Conservation (phyloP, 768 basidiomycete species). For the Udeniomyces megalosporus region DNA sequence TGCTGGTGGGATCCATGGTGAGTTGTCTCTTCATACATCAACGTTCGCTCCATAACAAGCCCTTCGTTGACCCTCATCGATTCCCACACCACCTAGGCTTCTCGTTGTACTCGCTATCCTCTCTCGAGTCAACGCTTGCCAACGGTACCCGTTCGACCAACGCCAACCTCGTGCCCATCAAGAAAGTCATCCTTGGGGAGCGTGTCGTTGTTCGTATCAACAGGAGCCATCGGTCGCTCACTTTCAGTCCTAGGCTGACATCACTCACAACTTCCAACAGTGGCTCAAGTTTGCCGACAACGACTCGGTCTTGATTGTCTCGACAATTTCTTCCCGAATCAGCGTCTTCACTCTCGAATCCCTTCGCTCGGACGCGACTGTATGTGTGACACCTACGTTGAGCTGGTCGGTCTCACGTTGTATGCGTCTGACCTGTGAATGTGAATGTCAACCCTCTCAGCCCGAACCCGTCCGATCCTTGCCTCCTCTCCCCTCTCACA, state of each 20-base stretch:
- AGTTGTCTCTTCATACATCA: neutral
- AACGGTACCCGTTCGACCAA: neutral
- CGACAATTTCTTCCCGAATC: neutral
- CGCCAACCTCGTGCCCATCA: neutral
- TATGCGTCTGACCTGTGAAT: too few species aligned
- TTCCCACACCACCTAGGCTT: slow-evolving; percentile 18
- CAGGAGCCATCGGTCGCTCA: too few species aligned
- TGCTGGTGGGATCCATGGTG: neutral
- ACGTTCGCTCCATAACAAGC: neutral
- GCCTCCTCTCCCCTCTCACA: slow-evolving; percentile 7
- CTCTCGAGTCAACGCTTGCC: slow-evolving; percentile 5
- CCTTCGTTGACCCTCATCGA: neutral
- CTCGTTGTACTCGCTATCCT: slow-evolving; percentile 18
- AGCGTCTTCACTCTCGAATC: slow-evolving; percentile 13
- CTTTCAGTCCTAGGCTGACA: neutral
- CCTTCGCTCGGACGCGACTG: slow-evolving; percentile 13
- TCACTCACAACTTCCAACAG: neutral
- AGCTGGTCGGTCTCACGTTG: too few species aligned
- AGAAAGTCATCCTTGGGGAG: slow-evolving; percentile 1
- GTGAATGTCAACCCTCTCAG: neutral
- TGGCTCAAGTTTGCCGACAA: slow-evolving; percentile 21
- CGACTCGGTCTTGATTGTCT: slow-evolving; percentile 17
- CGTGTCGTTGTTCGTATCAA: slow-evolving; percentile 8
- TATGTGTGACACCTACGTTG: neutral
- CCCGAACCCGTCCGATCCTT: slow-evolving; percentile 8